phyloP scores from a whole-genome alignment of 2,329 filamentous ascomycete species.

The Polytolypa hystricis region DNA sequence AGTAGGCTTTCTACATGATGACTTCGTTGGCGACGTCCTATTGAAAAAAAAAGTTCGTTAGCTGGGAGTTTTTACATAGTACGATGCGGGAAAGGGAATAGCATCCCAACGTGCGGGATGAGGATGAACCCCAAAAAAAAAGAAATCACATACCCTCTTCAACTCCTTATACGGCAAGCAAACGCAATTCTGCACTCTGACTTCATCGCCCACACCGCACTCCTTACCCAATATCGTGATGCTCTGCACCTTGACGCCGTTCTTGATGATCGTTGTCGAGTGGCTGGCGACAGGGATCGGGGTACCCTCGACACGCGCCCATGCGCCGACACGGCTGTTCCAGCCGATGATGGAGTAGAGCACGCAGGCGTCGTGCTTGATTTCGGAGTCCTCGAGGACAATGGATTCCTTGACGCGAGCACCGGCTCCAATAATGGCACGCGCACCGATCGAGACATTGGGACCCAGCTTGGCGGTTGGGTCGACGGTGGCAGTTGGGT shows the following conservation, averaged over 20 bases:
- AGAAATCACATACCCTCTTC: slow-evolving; percentile 65
- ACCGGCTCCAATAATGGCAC: slow-evolving; percentile 71
- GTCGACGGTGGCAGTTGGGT: slow-evolving; percentile 80
- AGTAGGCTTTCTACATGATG: slow-evolving; percentile 63
- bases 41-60: slow-evolving; percentile 16
- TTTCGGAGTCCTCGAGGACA: slow-evolving; percentile 85
- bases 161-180: slow-evolving; percentile 97
- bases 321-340: slow-evolving; percentile 92
- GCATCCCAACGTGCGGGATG: too few relatives aligned
- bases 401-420: slow-evolving; percentile 92
- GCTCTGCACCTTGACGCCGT: slow-evolving; percentile 96
- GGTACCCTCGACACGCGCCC: slow-evolving; percentile 93
- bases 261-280: slow-evolving; percentile 90
- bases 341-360: slow-evolving; percentile 95
- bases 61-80: slow-evolving; percentile 10
- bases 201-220: slow-evolving; percentile 84
- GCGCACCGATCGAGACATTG: slow-evolving; percentile 92
- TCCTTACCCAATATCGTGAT: slow-evolving; percentile 97
- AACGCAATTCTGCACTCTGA: slow-evolving; percentile 93
- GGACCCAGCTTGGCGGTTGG: slow-evolving; percentile 93
- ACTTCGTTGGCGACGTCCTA: slow-evolving; percentile 46
- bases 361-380: slow-evolving; percentile 93
- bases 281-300: slow-evolving; percentile 80
- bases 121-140: background rate
- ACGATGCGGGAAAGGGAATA: background rate